Evolutionary conservation across 176 grass and related monocot species (phyloP).

Genomic region (Ensete ventricosum): DNA sequence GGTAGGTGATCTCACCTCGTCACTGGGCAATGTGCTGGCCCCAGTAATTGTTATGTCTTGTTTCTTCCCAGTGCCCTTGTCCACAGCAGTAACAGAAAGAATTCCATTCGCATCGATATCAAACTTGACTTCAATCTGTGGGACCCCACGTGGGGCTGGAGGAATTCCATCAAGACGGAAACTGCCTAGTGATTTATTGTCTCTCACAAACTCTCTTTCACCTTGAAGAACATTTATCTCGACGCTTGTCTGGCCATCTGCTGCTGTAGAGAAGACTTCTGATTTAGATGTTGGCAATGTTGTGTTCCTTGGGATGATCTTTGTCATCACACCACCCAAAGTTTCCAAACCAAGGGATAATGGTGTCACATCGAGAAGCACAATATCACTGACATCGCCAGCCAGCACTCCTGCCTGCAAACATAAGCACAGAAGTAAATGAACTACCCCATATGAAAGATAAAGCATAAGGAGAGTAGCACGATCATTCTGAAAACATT

Average conservation of each 20-base stretch:
- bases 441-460: neutral
- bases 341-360: constrained; percentile 84
- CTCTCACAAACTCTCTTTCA: constrained; percentile 87
- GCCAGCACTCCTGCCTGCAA: constrained; percentile 66
- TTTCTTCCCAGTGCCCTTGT: constrained; percentile 92
- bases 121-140: constrained; percentile 94
- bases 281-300: constrained; percentile 90
- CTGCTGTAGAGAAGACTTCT: constrained; percentile 88
- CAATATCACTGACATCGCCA: constrained; percentile 86
- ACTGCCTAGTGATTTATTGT: constrained; percentile 82
- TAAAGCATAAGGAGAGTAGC: neutral
- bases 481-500: too few relatives aligned
- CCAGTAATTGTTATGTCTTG: constrained; percentile 94
- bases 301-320: constrained; percentile 88
- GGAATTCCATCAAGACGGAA: constrained; percentile 89
- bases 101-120: constrained; percentile 98
- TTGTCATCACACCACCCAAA: constrained; percentile 89
- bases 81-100: constrained; percentile 78
- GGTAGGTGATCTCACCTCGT: constrained; percentile 45
- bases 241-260: constrained; percentile 77
- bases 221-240: constrained; percentile 94
- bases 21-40: constrained; percentile 71
- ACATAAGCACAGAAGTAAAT: neutral
- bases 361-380: constrained; percentile 75
- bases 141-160: constrained; percentile 68